phyloP scores from a whole-genome alignment of 2,329 filamentous ascomycete genomes.

The Penicillium crustosum region DNA sequence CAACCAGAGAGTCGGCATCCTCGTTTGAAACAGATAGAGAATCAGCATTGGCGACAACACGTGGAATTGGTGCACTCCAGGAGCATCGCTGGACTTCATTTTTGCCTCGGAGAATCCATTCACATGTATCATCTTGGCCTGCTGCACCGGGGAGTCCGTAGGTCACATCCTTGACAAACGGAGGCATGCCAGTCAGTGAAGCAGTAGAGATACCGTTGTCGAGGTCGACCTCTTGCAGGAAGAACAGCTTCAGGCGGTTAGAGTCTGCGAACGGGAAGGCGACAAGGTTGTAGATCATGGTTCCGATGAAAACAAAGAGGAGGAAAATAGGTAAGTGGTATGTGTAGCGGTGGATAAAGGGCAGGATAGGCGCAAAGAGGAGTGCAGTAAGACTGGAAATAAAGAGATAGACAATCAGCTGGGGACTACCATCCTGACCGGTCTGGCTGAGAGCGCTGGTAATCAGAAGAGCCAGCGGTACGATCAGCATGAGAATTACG shows the following conservation, averaged over 20 bases:
- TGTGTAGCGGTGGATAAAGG: constrained; percentile 83
- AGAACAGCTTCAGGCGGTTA: constrained; percentile 82
- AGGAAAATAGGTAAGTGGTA: constrained; percentile 79
- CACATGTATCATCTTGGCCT: constrained; percentile 60
- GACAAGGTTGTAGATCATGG: constrained; percentile 78
- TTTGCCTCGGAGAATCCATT: constrained; percentile 16
- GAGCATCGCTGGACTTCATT: constrained; percentile 56
- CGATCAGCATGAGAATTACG: constrained; percentile 72
- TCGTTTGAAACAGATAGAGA: not conserved
- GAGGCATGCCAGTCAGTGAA: constrained; percentile 65
- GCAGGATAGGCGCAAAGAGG: constrained; percentile 71
- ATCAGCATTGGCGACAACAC: constrained; percentile 54
- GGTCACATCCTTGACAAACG: constrained; percentile 68
- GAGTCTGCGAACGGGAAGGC: constrained; percentile 84
- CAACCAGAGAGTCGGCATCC: not conserved
- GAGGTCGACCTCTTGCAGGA: constrained; percentile 77
- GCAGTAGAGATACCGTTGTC: constrained; percentile 70
- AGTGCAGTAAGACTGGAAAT: constrained; percentile 68
- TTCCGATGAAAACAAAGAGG: constrained; percentile 69
- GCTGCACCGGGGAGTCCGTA: constrained; percentile 68
- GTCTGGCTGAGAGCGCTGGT: constrained; percentile 76
- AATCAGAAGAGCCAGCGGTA: constrained; percentile 71
- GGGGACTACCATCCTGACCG: constrained; percentile 74
- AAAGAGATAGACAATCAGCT: constrained; percentile 69
- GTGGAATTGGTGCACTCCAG: constrained; percentile 68